These are phyloP conservation scores for Trichaptum fuscoviolaceum DNA, from an alignment of 768 basidiomycete genomes.

Conservation along the genomic window DNA sequence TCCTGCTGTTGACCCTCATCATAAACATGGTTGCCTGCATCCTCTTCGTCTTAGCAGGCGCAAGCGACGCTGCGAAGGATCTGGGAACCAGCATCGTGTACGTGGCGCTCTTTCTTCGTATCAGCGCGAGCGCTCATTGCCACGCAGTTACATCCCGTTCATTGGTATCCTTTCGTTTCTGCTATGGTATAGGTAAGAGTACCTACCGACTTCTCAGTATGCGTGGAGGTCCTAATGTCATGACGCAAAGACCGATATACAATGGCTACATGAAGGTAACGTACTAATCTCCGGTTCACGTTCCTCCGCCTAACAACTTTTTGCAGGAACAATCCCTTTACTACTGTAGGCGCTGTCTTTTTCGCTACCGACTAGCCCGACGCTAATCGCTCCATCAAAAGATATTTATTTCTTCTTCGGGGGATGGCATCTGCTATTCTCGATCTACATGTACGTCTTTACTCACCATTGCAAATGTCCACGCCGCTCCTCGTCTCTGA, in stretches of 20 bases:
- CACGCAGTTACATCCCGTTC: constrained; percentile 65
- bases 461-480: constrained; percentile 13
- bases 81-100: constrained; percentile 80
- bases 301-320: constrained; percentile 16
- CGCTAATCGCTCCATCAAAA: constrained; percentile 25
- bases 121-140: constrained; percentile 2
- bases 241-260: constrained; percentile 73
- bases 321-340: constrained; percentile 86
- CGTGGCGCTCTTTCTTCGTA: constrained; percentile 22
- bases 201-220: constrained; percentile 9
- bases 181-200: constrained; percentile 85
- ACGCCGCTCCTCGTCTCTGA: constrained; percentile 23
- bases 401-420: constrained; percentile 97
- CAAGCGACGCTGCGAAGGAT: constrained; percentile 69
- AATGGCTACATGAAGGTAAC: constrained; percentile 94
- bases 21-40: constrained; percentile 91
- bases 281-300: constrained; percentile 15
- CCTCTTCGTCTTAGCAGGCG: constrained; percentile 74
- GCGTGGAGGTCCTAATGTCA: constrained; percentile 6
- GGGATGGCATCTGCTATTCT: constrained; percentile 92
- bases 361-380: constrained; percentile 15
- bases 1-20: constrained; percentile 74
- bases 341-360: constrained; percentile 60
- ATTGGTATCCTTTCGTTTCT: constrained; percentile 81
- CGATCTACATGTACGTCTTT: constrained; percentile 75